A percentile compares a stretch with the other conserved stretches of the same genome.
Conservation (phyloP, 2,329 filamentous ascomycete genomes). For the Colletotrichum higginsianum region DNA sequence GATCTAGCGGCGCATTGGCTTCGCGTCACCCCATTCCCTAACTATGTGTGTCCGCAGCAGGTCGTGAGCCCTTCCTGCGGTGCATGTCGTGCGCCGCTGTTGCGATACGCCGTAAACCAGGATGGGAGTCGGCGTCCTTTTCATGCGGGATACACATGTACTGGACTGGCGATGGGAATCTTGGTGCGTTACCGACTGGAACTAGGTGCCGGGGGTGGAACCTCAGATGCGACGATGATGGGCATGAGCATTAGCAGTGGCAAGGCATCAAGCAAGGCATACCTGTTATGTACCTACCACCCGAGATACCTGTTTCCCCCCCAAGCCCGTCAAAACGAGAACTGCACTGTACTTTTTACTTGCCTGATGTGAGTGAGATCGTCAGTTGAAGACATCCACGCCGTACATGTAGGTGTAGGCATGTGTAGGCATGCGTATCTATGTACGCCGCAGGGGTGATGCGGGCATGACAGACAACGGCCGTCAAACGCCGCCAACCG, state of each 20-base stretch:
- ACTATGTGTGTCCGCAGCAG: neutral
- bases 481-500: slow-evolving; percentile 10
- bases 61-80: slow-evolving; percentile 13
- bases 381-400: slow-evolving; percentile 37
- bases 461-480: slow-evolving; percentile 33
- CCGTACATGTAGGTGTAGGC: neutral
- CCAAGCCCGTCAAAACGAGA: neutral
- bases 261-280: slow-evolving; percentile 33
- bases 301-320: slow-evolving; percentile 13
- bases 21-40: slow-evolving; percentile 37
- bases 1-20: slow-evolving; percentile 41
- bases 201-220: slow-evolving; percentile 28
- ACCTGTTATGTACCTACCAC: slow-evolving; percentile 5
- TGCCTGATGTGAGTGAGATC: slow-evolving; percentile 6
- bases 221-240: slow-evolving; percentile 35
- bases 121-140: slow-evolving; percentile 9
- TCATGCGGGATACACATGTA: neutral
- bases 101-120: slow-evolving; percentile 14
- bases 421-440: neutral
- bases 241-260: slow-evolving; percentile 24
- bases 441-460: slow-evolving; percentile 28
- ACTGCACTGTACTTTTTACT: neutral
- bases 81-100: slow-evolving; percentile 28
- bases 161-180: neutral
- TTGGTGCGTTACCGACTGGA: neutral